Base-by-base conservation (phyloP, 1,284 basidiomycete genomes). In the Vanrija pseudolonga region DNA sequence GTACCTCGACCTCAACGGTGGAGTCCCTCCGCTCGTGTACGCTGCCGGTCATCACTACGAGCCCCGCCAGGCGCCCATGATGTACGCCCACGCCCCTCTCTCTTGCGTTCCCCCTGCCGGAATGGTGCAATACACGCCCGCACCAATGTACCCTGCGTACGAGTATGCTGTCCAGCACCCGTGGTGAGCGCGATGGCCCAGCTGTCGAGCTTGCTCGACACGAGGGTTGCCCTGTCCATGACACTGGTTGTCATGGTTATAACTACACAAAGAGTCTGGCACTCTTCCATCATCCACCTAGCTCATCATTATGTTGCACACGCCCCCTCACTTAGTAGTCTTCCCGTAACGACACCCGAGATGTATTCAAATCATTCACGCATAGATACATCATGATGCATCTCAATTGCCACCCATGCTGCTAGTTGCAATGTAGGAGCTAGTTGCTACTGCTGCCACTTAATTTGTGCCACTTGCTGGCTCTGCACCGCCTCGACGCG, bases 121-220 rank as follows among this genome's bases (percentile, higher is more conserved):
- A 32, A 37, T 52, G 43, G 19, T 37, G 41, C 14, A 45, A n/a
- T 54, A 45, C 52, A 41, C 44, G 41, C 32, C 51, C 6, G 48
- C 46, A 20, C 53, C 53, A 18, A 38, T 50, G 48, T 49, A 54
- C 52, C 19, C 56, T 4, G 52, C 45, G 8, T 54, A 52, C 52
- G 50, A 59, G 53, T 48, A 51, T 36, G n/a, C n/a, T 20, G 48
- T 50, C 43, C 55, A 56, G 40, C 45, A 47, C 9, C 57, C 48
- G 55, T 60, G 52, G 58, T 54, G 50, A 26, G 19, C 23, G 19
- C 23, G 17, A 19, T 26, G 22, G 15, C 26, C 47, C 24, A 26
- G 40, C 37, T 19, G 32, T n/a, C 32, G 26, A 26, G 26, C 26
- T 12, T 32, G 39, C 8, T 40, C n/a, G 19, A 40, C 39, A 40